Percentiles rank a stretch among this genome's conserved stretches.
Conservation (phyloP, 1,284 basidiomycete genomes). For the Ceratobasidium sp. region DNA sequence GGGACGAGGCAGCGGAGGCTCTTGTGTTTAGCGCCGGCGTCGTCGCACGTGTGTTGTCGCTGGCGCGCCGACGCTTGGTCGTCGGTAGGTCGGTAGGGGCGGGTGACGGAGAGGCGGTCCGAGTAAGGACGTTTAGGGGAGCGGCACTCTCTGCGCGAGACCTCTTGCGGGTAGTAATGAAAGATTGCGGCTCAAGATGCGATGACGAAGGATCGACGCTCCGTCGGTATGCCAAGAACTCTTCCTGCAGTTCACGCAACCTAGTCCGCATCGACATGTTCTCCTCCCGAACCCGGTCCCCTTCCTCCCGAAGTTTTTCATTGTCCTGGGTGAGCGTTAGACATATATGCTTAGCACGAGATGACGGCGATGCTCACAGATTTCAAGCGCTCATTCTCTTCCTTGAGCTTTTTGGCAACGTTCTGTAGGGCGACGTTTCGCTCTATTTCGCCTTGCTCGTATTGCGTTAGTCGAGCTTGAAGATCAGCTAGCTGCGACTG, state of each 20-base stretch:
- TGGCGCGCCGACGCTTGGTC: slow-evolving; percentile 30
- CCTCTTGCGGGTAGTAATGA: slow-evolving; percentile 35
- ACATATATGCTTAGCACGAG: background rate
- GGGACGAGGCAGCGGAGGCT: background rate
- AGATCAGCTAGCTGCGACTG: slow-evolving; percentile 91
- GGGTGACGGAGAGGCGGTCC: slow-evolving; percentile 4
- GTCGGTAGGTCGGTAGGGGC: slow-evolving; percentile 4
- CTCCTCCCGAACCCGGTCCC: slow-evolving; percentile 68
- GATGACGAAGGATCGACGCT: slow-evolving; percentile 40
- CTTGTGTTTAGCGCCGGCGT: slow-evolving; percentile 8
- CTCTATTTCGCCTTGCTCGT: slow-evolving; percentile 90
- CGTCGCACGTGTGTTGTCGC: slow-evolving; percentile 7
- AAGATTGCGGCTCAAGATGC: slow-evolving; percentile 17
- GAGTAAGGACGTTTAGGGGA: background rate
- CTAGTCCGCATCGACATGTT: slow-evolving; percentile 57
- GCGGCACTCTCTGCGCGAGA: slow-evolving; percentile 17
- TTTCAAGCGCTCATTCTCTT: slow-evolving; percentile 71
- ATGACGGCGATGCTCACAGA: slow-evolving; percentile 20
- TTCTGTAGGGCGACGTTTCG: slow-evolving; percentile 87
- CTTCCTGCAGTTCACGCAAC: slow-evolving; percentile 54
- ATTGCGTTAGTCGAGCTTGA: slow-evolving; percentile 84
- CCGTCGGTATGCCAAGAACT: slow-evolving; percentile 30
- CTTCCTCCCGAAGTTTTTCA: slow-evolving; percentile 72
- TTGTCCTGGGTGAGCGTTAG: slow-evolving; percentile 32
- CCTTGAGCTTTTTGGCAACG: slow-evolving; percentile 86